phyloP scores from a whole-genome alignment of 495 filamentous ascomycete species.

The Penicillium waksmanii region DNA sequence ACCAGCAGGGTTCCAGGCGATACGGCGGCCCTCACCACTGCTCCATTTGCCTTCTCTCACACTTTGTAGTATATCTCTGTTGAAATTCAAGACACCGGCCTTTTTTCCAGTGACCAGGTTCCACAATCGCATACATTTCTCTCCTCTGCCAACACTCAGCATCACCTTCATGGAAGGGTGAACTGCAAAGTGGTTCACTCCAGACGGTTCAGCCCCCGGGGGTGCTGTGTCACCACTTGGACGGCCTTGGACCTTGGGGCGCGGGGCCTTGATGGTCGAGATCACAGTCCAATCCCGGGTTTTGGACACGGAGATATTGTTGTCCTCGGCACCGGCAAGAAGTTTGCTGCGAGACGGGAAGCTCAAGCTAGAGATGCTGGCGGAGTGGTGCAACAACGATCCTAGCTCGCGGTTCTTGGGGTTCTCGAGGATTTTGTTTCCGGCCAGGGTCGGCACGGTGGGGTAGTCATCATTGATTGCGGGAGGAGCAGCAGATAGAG shows the following conservation, averaged over 20 bases:
- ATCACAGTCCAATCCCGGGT: constrained; percentile 88
- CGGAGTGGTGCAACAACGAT: constrained; percentile 80
- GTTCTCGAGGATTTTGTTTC: constrained; percentile 76
- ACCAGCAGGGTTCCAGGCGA: constrained; percentile 74
- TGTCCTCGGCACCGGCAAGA: constrained; percentile 82
- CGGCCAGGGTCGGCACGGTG: constrained; percentile 61
- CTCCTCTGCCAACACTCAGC: constrained; percentile 85
- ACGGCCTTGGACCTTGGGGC: constrained; percentile 78
- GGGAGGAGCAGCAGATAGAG: constrained; percentile 72
- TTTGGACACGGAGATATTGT: constrained; percentile 81
- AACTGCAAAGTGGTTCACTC: constrained; percentile 92
- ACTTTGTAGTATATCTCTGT: constrained; percentile 63
- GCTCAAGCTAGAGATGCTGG: constrained; percentile 72
- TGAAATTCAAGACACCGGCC: constrained; percentile 86
- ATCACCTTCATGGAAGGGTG: constrained; percentile 97
- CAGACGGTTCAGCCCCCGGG: constrained; percentile 80
- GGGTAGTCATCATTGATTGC: constrained; percentile 48
- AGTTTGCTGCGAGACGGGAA: constrained; percentile 91
- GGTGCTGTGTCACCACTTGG: constrained; percentile 90
- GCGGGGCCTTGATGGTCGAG: constrained; percentile 87
- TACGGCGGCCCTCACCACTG: constrained; percentile 80
- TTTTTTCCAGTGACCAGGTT: constrained; percentile 97
- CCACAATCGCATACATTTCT: constrained; percentile 91
- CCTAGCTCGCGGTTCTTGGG: constrained; percentile 86
- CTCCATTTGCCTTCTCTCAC: constrained; percentile 76